Percentiles rank a stretch among this genome's conserved stretches.
Conservation (phyloP, 2,329 filamentous ascomycete species). For the Drechslerella stenobrocha region DNA sequence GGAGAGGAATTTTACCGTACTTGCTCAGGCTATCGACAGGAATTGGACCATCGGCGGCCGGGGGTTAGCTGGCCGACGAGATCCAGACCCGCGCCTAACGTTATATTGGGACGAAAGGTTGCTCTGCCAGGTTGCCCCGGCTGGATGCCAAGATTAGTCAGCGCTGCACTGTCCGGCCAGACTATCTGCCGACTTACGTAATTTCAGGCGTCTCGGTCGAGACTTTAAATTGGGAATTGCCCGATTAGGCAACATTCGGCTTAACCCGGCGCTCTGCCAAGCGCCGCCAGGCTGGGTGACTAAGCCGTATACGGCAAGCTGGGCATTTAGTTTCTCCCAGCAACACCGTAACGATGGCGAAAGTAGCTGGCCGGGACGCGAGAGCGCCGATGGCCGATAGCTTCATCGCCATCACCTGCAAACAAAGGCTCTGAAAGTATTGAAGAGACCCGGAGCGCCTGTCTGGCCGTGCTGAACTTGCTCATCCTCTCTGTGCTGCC, state of each 20-base stretch:
- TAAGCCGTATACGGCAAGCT: background rate
- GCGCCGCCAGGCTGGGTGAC: background rate
- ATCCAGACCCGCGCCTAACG: no score
- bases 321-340: no score
- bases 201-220: background rate
- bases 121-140: background rate
- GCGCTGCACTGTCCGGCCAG: background rate
- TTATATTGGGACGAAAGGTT: no score
- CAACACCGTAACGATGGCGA: background rate
- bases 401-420: background rate
- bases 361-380: background rate
- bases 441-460: no score
- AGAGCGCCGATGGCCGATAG: conserved; percentile 5
- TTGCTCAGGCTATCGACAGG: no score
- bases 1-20: no score
- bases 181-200: background rate
- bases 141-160: conserved; percentile 2
- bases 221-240: background rate
- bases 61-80: conserved; percentile 1
- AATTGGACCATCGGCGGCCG: background rate
- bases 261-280: background rate
- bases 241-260: background rate
- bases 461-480: no score
- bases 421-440: no score
- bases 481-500: no score